These are phyloP conservation scores for Ceratocystis alfenasii DNA, from an alignment of 2,329 filamentous ascomycete genomes.

Conservation along the genomic window DNA sequence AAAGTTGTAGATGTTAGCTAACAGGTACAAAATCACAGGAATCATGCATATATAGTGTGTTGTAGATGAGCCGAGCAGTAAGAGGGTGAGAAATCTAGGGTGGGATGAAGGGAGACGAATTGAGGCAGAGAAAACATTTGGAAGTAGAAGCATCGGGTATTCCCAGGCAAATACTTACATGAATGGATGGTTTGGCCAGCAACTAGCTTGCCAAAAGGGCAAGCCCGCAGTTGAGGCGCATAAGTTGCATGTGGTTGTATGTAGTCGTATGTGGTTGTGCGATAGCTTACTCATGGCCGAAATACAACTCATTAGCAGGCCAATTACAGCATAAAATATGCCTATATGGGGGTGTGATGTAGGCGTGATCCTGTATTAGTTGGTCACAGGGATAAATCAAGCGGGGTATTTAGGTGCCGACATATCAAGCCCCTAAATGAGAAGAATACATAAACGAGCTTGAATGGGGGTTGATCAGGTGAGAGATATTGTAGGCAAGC, in stretches of 20 bases:
- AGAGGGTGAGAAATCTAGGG: no score
- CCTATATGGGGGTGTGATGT: neutral
- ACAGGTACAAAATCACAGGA: no score
- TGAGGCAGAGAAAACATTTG: no score
- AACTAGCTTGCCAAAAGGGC: neutral
- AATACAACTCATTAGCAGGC: neutral
- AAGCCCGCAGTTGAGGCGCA: neutral
- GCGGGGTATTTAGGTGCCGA: neutral
- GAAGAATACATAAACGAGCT: neutral
- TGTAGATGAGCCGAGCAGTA: no score
- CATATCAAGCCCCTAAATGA: neutral
- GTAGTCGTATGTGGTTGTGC: neutral
- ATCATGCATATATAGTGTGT: no score
- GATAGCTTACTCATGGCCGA: neutral
- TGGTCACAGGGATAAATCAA: neutral
- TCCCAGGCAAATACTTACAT: neutral
- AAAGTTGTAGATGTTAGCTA: no score
- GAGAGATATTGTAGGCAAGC: neutral
- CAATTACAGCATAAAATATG: neutral
- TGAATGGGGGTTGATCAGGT: neutral
- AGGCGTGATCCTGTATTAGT: slow-evolving; percentile 5
- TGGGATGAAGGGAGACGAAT: no score
- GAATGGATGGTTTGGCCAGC: neutral
- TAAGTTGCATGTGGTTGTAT: neutral
- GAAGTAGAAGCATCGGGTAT: no score